Conservation (phyloP, 805 yeast species). For the Komagataella ulmi region DNA sequence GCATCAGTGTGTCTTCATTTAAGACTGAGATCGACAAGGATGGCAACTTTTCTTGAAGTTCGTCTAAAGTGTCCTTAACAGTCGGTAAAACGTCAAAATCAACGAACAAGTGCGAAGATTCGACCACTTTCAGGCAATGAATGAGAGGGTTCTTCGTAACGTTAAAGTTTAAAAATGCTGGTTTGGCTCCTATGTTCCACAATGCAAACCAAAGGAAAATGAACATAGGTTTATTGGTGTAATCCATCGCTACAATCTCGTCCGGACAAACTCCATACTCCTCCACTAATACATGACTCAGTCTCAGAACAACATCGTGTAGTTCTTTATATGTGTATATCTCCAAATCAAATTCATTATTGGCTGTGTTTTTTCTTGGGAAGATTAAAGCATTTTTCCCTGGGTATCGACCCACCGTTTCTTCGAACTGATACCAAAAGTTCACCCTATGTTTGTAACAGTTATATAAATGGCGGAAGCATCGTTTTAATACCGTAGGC, state of each 20-base stretch:
- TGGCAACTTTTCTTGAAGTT: slow-evolving; percentile 23
- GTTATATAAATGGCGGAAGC: slow-evolving; percentile 26
- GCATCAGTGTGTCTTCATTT: slow-evolving; percentile 18
- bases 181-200: slow-evolving; percentile 86
- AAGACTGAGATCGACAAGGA: slow-evolving; percentile 8
- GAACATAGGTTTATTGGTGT: slow-evolving; percentile 75
- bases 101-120: slow-evolving; percentile 49
- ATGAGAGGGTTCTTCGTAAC: slow-evolving; percentile 57
- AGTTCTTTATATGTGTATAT: slow-evolving; percentile 55
- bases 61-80: slow-evolving; percentile 28
- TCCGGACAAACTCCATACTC: slow-evolving; percentile 53
- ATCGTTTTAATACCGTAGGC: slow-evolving; percentile 26
- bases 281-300: slow-evolving; percentile 49
- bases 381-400: slow-evolving; percentile 50
- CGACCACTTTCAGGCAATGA: slow-evolving; percentile 69
- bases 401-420: slow-evolving; percentile 33
- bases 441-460: slow-evolving; percentile 31
- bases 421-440: slow-evolving; percentile 61
- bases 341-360: slow-evolving; percentile 41
- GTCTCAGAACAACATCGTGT: slow-evolving; percentile 48
- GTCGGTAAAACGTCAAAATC: slow-evolving; percentile 56
- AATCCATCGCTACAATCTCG: slow-evolving; percentile 62
- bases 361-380: slow-evolving; percentile 32
- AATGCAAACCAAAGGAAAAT: slow-evolving; percentile 70
- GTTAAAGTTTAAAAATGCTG: slow-evolving; percentile 80